A percentile compares a stretch with the other conserved stretches of the same genome.
Conservation (phyloP, 176 grass and related monocot genomes). For the Sorghum bicolor region Sorghum_bicolor_NCBIv3 NC_012875.2:51785501-51786000, state of each 20-base stretch:
- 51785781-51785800: not conserved
- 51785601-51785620: constrained; percentile 1
- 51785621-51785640: not conserved
- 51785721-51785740: not conserved
- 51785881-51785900: too few species aligned
- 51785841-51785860: not conserved
- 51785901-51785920: not conserved
- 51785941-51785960: not conserved
- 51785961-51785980: not conserved
- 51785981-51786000: not conserved
- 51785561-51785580: not conserved
- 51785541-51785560: constrained; percentile 28
- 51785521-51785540: constrained; percentile 8
- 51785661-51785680: not conserved
- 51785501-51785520: not conserved
- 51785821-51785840: not conserved
- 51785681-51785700: not conserved
- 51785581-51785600: not conserved
- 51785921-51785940: not conserved
- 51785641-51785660: not conserved
- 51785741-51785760: not conserved
- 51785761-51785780: not conserved
- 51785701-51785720: not conserved
- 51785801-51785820: not conserved
- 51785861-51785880: not conserved